Evolutionary conservation across 106 monocot species (phyloP).

Genomic region (Acorus calamus): DNA sequence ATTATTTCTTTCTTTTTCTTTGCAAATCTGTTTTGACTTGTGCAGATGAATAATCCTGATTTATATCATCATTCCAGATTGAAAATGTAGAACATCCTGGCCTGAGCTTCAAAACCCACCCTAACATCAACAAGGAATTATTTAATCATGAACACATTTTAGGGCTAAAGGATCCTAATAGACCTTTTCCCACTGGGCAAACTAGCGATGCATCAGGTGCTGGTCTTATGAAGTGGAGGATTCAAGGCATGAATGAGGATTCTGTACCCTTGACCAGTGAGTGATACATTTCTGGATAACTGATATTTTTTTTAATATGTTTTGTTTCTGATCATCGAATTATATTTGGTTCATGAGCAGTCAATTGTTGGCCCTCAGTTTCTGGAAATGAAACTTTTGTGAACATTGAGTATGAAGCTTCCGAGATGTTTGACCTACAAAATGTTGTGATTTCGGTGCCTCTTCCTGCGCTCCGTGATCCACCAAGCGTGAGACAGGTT

Average conservation of each 20-base stretch:
- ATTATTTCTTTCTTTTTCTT: neutral
- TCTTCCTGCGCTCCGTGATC: constrained; percentile 75
- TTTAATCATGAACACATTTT: constrained; percentile 76
- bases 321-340: constrained; percentile 1
- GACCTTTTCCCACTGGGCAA: constrained; percentile 91
- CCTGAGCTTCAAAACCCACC: constrained; percentile 90
- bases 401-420: constrained; percentile 97
- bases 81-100: constrained; percentile 69
- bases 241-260: constrained; percentile 83
- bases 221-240: constrained; percentile 93
- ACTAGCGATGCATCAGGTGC: constrained; percentile 37
- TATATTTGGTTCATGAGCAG: constrained; percentile 15
- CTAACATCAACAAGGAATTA: constrained; percentile 94
- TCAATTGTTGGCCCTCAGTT: constrained; percentile 96
- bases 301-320: neutral
- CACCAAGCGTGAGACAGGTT: constrained; percentile 80
- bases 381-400: constrained; percentile 96
- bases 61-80: constrained; percentile 38
- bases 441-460: constrained; percentile 87
- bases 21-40: neutral
- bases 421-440: constrained; percentile 76
- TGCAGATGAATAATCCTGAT: too few relatives aligned
- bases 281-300: constrained; percentile 4
- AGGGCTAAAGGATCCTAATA: constrained; percentile 83
- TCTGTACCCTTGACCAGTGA: constrained; percentile 81